Conservation (phyloP, 176 grass and related monocot genomes). For the Rhynchospora breviuscula region DNA sequence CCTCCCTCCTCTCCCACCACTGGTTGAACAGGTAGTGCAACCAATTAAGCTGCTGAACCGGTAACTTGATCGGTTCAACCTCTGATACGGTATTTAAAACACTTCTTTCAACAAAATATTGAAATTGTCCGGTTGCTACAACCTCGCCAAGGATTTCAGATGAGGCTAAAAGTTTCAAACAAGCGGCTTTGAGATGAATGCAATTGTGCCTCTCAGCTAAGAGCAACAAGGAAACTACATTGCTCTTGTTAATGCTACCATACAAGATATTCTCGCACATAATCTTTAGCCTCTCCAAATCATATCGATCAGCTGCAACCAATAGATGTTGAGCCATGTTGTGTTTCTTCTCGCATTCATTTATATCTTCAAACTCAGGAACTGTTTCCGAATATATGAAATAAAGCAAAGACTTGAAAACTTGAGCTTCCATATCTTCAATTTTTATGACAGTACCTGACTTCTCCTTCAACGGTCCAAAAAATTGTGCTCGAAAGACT, state of each 20-base stretch:
- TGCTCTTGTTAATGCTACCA: not conserved
- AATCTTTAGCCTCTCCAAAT: slow-evolving; percentile 10
- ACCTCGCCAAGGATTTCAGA: not conserved
- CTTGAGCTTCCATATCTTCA: slow-evolving; percentile 22
- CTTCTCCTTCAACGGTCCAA: slow-evolving; percentile 20
- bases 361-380: not conserved
- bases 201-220: slow-evolving; percentile 11
- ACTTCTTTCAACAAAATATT: not conserved
- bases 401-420: slow-evolving; percentile 24
- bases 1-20: no score
- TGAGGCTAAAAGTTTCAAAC: not conserved
- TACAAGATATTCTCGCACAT: not conserved
- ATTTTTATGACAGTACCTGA: not conserved
- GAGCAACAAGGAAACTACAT: not conserved
- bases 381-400: slow-evolving; percentile 20
- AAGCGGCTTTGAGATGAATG: not conserved
- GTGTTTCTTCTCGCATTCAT: not conserved
- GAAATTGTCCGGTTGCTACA: not conserved
- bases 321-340: not conserved
- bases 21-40: no score
- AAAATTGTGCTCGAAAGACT: slow-evolving; percentile 23
- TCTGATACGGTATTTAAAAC: no score
- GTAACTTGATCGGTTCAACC: no score
- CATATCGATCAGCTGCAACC: slow-evolving; percentile 12
- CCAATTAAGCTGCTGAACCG: no score